phyloP scores from a whole-genome alignment of 1,284 basidiomycete genomes.

The Porogramme epimiltina region DNA sequence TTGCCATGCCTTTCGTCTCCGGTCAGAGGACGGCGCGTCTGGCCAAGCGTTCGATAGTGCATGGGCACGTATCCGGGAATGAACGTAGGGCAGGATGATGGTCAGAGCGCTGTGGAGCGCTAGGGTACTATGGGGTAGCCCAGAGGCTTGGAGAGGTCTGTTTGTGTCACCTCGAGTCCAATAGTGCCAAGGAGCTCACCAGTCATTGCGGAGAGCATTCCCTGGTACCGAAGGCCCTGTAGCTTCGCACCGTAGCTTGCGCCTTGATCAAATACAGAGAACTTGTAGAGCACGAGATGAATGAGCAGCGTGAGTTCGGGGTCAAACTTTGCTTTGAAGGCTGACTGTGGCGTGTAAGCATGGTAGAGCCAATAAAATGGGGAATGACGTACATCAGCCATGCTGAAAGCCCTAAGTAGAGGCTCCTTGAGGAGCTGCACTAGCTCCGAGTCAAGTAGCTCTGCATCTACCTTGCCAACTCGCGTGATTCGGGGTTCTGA shows the following conservation, averaged over 20 bases:
- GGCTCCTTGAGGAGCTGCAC: conserved; percentile 83
- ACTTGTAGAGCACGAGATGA: conserved; percentile 80
- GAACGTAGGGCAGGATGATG: conserved; percentile 78
- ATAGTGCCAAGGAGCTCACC: no score
- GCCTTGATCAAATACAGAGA: conserved; percentile 80
- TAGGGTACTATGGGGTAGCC: conserved; percentile 61
- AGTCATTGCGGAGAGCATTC: conserved; percentile 32
- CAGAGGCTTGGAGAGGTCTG: conserved; percentile 47
- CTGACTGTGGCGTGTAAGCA: conserved; percentile 42
- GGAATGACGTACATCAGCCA: conserved; percentile 60
- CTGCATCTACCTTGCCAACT: conserved; percentile 92
- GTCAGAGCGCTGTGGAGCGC: conserved; percentile 76
- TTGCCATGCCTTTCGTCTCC: conserved; percentile 78
- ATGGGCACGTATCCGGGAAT: conserved; percentile 71
- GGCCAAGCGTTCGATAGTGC: conserved; percentile 89
- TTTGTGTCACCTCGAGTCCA: no score
- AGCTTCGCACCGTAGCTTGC: conserved; percentile 91
- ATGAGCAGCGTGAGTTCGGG: conserved; percentile 83
- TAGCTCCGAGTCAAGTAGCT: conserved; percentile 90
- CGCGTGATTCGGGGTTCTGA: conserved; percentile 61
- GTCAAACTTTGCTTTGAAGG: conserved; percentile 69
- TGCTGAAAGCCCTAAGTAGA: conserved; percentile 72
- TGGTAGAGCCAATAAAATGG: neutral
- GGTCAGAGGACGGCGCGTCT: conserved; percentile 80
- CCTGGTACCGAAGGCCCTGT: conserved; percentile 86